Conservation (phyloP, 495 filamentous ascomycete species). For the Penicillium diatomitis region DNA sequence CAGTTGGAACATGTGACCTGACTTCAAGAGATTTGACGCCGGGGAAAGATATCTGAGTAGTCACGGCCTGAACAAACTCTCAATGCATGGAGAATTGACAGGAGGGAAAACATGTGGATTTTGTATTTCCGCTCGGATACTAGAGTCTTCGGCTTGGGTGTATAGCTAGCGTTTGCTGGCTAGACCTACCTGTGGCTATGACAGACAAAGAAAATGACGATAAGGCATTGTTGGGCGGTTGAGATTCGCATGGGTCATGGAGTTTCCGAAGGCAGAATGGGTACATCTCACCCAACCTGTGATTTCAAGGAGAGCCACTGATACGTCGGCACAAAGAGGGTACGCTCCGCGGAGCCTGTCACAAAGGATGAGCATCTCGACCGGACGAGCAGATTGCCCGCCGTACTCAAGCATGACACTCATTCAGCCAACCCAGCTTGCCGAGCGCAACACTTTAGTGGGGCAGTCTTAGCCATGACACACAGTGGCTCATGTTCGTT, state of each 20-base stretch:
- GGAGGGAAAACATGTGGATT: background rate
- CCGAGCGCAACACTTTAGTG: no score
- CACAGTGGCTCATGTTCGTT: no score
- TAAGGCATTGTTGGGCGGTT: slow-evolving; percentile 1
- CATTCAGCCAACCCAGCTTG: no score
- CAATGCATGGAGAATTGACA: background rate
- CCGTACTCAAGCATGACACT: no score
- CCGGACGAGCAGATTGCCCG: no score
- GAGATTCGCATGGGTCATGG: background rate
- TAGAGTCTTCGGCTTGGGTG: background rate
- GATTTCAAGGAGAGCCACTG: background rate
- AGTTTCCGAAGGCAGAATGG: background rate
- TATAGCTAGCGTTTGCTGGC: background rate
- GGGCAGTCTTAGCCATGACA: no score
- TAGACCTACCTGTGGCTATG: background rate
- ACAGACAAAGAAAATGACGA: background rate
- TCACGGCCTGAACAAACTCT: no score
- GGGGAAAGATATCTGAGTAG: no score
- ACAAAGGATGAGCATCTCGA: slow-evolving; percentile 3
- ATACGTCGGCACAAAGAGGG: background rate
- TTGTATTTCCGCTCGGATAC: slow-evolving; percentile 1
- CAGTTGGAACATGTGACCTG: no score
- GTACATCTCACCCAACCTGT: background rate
- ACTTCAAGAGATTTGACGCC: no score
- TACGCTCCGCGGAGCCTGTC: background rate